Base-by-base conservation (phyloP, 2,329 filamentous ascomycete species). In the Colletotrichum melonis region DNA sequence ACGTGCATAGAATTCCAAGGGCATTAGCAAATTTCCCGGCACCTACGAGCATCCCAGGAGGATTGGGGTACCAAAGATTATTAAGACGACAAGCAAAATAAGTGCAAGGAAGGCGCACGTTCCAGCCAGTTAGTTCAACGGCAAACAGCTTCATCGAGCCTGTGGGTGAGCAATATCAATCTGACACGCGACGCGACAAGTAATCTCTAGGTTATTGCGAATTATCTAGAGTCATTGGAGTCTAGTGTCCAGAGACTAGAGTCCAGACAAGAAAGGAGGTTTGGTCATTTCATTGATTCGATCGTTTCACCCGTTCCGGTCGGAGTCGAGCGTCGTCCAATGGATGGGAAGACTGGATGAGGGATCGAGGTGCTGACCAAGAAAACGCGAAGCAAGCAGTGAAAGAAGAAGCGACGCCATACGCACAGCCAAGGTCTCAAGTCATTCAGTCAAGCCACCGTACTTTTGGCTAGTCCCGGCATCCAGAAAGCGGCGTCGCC, bases 391-490 rank as follows among this genome's bases (percentile, higher is more conserved):
- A 63, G 28, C 28, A 54, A 63, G 28, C 28, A 54, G 30, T 19
- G 35, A 65, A 56, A 59, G 38, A 14, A n/a, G 11, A 54, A 46
- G 42, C 32, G 46, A 64, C 59, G n/a, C 59, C 59, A 35, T 42
- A 62, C 49, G 49, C 52, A 22, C 66, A 59, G 54, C 64, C 5
- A 59, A 57, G 30, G 63, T 42, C 35, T 65, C 63, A 57, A 65
- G 63, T 65, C 52, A 65, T 38, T 28, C 63, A 32, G 32, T 65
- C 63, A 65, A 64, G 62, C 62, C 62, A 64, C 46, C 62, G 11
- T 28, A 64, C n/a, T 66, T 73, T 65, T 55, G 60, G 56, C 56
- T 73, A 73, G 71, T 38, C 22, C 71, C 71, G 71, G 71, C 71
- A 73, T 73, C 55, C 42, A 66, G 69, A 24, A 55, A 46, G 54